A percentile compares a stretch with the other conserved stretches of the same genome.
phyloP scores from a whole-genome alignment of 495 filamentous ascomycete genomes.

The Penicillium parvum region DNA sequence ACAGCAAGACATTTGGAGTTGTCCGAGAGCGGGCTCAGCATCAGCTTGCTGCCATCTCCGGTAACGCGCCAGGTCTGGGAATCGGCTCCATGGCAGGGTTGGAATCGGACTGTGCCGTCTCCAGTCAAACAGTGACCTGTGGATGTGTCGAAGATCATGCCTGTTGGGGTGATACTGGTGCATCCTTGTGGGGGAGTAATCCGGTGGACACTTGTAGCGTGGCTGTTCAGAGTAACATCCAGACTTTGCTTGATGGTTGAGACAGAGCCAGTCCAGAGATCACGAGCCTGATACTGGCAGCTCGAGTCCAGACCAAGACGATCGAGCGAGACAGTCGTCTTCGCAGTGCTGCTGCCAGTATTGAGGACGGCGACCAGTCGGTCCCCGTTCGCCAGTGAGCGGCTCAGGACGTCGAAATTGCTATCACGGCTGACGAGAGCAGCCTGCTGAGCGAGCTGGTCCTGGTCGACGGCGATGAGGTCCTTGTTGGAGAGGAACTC shows the following conservation, averaged over 20 bases:
- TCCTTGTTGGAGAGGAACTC: constrained; percentile 31
- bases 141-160: constrained; percentile 31
- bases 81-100: constrained; percentile 19
- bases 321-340: constrained; percentile 12
- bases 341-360: constrained; percentile 17
- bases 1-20: constrained; percentile 17
- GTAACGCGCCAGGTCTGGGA: constrained; percentile 28
- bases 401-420: constrained; percentile 29
- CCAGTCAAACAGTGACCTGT: constrained; percentile 31
- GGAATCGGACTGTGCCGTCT: constrained; percentile 12
- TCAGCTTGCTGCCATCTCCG: constrained; percentile 12
- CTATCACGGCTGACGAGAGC: constrained; percentile 35
- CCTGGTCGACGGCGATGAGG: constrained; percentile 39
- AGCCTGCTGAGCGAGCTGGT: constrained; percentile 36
- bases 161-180: constrained; percentile 21
- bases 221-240: constrained; percentile 19
- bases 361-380: constrained; percentile 32
- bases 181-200: constrained; percentile 17
- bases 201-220: constrained; percentile 27
- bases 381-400: constrained; percentile 28
- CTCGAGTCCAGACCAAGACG: constrained; percentile 20
- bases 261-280: constrained; percentile 19
- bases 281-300: constrained; percentile 18
- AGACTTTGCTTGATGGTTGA: constrained; percentile 9
- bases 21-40: constrained; percentile 23